Conservation (phyloP, 306 rosid genomes). For the Citrullus mucosospermus region DNA sequence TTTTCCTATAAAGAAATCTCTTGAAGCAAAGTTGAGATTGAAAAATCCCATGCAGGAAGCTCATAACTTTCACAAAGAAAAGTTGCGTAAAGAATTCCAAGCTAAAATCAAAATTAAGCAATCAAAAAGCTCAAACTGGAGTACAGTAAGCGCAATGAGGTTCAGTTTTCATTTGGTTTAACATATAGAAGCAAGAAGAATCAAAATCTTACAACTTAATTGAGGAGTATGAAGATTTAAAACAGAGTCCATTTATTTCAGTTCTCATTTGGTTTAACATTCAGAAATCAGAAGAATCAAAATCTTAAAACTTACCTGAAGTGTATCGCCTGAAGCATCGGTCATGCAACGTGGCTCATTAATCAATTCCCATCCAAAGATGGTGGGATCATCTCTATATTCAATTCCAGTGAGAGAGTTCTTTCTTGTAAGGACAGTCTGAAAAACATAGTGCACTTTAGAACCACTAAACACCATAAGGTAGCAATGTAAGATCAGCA, state of each 20-base stretch:
- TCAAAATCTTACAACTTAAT: conserved; percentile 6
- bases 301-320: conserved; percentile 55
- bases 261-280: background rate
- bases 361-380: conserved; percentile 94
- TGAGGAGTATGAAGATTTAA: background rate
- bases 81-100: background rate
- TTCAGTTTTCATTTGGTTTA: background rate
- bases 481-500: background rate
- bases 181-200: background rate
- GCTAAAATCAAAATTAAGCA: background rate
- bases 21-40: background rate
- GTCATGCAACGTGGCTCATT: conserved; percentile 93
- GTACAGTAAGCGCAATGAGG: background rate
- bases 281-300: background rate
- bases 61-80: background rate
- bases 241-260: background rate
- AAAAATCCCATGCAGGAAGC: background rate
- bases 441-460: conserved; percentile 10
- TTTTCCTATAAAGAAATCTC: background rate
- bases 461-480: background rate
- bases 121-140: background rate
- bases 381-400: conserved; percentile 85
- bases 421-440: conserved; percentile 80
- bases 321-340: conserved; percentile 93
- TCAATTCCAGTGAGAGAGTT: conserved; percentile 68